These are phyloP conservation scores for Vitis hybrid DNA, from an alignment of 177 flowering plant species.

Conservation along the genomic window DNA sequence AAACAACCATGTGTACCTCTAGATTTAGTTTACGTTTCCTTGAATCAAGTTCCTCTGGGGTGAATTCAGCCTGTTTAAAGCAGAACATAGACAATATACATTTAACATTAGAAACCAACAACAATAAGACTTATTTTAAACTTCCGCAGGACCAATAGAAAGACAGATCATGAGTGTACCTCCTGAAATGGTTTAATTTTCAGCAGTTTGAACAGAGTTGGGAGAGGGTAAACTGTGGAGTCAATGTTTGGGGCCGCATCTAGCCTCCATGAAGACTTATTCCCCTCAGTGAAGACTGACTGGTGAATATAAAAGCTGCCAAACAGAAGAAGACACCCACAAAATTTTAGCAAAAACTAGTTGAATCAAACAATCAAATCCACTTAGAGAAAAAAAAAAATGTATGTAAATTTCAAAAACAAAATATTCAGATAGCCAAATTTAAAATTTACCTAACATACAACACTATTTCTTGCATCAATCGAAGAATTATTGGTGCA, in stretches of 20 bases:
- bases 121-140: neutral
- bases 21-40: constrained; percentile 50
- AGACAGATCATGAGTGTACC: constrained; percentile 25
- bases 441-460: constrained; percentile 53
- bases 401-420: neutral
- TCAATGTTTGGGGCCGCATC: constrained; percentile 33
- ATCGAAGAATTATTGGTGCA: constrained; percentile 35
- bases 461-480: constrained; percentile 65
- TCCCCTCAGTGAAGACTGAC: constrained; percentile 47
- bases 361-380: too few species aligned
- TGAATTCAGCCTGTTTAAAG: constrained; percentile 67
- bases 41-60: constrained; percentile 59
- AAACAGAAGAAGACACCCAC: neutral
- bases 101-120: neutral
- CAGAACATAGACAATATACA: constrained; percentile 2
- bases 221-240: constrained; percentile 46
- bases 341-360: neutral
- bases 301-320: constrained; percentile 59
- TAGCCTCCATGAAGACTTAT: constrained; percentile 48
- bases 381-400: neutral
- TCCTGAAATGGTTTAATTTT: constrained; percentile 50
- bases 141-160: neutral
- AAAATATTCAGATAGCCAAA: neutral
- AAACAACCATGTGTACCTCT: constrained; percentile 31
- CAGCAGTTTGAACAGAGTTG: constrained; percentile 48